Base-by-base conservation (phyloP, 768 basidiomycete species). In the Lyophyllum atratum region DNA sequence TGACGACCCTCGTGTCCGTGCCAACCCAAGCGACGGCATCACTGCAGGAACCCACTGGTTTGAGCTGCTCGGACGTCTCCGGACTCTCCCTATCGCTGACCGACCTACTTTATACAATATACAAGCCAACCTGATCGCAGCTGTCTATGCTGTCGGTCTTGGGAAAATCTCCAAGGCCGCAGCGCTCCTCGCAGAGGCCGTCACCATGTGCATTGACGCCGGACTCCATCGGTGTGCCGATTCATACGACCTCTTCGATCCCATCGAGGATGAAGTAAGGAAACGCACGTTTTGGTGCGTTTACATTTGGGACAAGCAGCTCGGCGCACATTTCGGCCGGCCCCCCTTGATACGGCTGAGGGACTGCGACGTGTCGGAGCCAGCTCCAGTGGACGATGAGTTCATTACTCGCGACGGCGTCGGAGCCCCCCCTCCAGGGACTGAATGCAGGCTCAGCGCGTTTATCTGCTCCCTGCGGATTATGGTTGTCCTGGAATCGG, bases 231-330 rank as follows among this genome's bases (percentile, higher is more conserved):
- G 94, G 50, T 89, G 86, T 39, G 87, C 90, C 0, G 92, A 94
- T 61, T 86, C 85, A 14, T 92, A 92, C 66, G 89, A 92, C 67
- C 80, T 92, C 50, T 96, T 97, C 69, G 89, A 94, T 72, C 83
- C 90, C 9, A 88, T 95, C 60, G 94, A 95, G 70, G 89, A 91
- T 58, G 93, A 96, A 70, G 86, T 94, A 26, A 84, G 95, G 56
- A 96, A 95, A 72, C 86, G 94, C 63, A 96, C 95, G 0, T 97
- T 97, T 71, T 97, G 94, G 93, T 92, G 92, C 57, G 92, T 95
- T 25, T 97, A 96, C 73, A 82, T 92, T 49, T 96, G 95, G 95
- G 95, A 97, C 73, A 96, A 97, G 73, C 94, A 95, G 66, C 85
- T 94, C 7, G 79, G 85, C 11, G 89, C 91, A 56, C 89, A 93